Evolutionary conservation across 2,329 filamentous ascomycete species (phyloP).

Genomic region (Colletotrichum sidae): DNA sequence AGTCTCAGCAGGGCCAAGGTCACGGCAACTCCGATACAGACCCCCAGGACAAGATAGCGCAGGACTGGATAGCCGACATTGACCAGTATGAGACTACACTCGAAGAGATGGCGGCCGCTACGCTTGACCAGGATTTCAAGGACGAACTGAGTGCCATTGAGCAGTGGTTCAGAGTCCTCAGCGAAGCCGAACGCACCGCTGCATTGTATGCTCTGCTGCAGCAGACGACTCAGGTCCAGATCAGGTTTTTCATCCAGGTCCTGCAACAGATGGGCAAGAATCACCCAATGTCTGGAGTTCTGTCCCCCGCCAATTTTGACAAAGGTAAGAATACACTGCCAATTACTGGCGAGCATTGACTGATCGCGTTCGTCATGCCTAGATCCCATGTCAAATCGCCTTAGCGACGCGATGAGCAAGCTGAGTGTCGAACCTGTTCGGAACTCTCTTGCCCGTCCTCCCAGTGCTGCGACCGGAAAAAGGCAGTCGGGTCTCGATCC

Average conservation of each 20-base stretch:
- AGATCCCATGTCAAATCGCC: conserved; percentile 97
- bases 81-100: conserved; percentile 99
- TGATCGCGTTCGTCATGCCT: conserved; percentile 10
- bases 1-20: conserved; percentile 74
- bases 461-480: conserved; percentile 82
- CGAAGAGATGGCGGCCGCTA: conserved; percentile 98
- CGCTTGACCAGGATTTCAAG: conserved; percentile 99
- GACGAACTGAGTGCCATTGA: conserved; percentile 98
- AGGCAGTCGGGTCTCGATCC: conserved; percentile 94
- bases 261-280: conserved; percentile 99
- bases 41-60: conserved; percentile 90
- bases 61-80: conserved; percentile 99
- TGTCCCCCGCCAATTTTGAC: conserved; percentile 96
- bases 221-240: conserved; percentile 98
- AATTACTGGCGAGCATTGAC: conserved; percentile 37
- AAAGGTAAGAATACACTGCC: conserved; percentile 74
- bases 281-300: conserved; percentile 94
- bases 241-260: conserved; percentile 98
- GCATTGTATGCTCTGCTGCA: conserved; percentile 95
- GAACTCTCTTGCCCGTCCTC: conserved; percentile 86
- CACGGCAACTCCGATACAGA: conserved; percentile 80
- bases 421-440: conserved; percentile 87
- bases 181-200: conserved; percentile 95
- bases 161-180: conserved; percentile 98
- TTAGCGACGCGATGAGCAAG: conserved; percentile 97